These are phyloP conservation scores for Aspergillus spinulosporus DNA, from an alignment of 2,329 filamentous ascomycete genomes.

Conservation along the genomic window DNA sequence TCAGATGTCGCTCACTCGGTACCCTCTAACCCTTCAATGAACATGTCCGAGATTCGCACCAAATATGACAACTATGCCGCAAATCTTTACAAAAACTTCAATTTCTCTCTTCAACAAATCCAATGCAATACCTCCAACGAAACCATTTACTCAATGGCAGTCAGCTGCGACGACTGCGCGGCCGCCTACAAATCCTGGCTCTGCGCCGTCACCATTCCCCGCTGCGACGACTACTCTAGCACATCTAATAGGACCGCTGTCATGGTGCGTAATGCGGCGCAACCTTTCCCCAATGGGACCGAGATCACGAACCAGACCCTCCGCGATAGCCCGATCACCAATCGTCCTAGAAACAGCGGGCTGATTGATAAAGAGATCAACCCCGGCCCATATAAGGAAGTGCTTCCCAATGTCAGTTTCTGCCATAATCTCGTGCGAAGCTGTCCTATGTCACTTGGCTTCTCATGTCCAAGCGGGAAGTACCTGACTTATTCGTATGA, in stretches of 20 bases:
- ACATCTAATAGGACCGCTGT: slow-evolving; percentile 52
- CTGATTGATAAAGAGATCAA: slow-evolving; percentile 69
- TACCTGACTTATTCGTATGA: slow-evolving; percentile 57
- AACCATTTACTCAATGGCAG: slow-evolving; percentile 77
- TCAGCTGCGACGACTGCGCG: slow-evolving; percentile 73
- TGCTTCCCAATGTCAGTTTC: slow-evolving; percentile 82
- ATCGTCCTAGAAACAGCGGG: slow-evolving; percentile 63
- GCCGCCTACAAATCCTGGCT: slow-evolving; percentile 90
- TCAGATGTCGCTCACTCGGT: slow-evolving; percentile 87
- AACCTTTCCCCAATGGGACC: slow-evolving; percentile 70
- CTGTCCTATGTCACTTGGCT: slow-evolving; percentile 75
- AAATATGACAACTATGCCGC: slow-evolving; percentile 78
- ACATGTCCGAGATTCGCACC: slow-evolving; percentile 60
- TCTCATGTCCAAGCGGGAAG: slow-evolving; percentile 66
- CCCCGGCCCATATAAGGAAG: slow-evolving; percentile 91
- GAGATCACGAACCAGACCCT: slow-evolving; percentile 43
- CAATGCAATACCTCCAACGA: slow-evolving; percentile 75
- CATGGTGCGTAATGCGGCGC: slow-evolving; percentile 69
- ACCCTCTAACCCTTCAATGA: slow-evolving; percentile 72
- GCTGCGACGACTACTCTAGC: slow-evolving; percentile 79
- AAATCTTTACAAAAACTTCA: slow-evolving; percentile 72
- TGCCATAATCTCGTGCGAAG: slow-evolving; percentile 84
- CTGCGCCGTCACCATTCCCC: slow-evolving; percentile 87
- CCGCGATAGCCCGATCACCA: slow-evolving; percentile 45
- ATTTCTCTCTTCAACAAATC: slow-evolving; percentile 77